These are phyloP conservation scores for Straminergon stramineum DNA, from an alignment of 225 moss, liverwort and hornwort genomes.

Conservation along the genomic window DNA sequence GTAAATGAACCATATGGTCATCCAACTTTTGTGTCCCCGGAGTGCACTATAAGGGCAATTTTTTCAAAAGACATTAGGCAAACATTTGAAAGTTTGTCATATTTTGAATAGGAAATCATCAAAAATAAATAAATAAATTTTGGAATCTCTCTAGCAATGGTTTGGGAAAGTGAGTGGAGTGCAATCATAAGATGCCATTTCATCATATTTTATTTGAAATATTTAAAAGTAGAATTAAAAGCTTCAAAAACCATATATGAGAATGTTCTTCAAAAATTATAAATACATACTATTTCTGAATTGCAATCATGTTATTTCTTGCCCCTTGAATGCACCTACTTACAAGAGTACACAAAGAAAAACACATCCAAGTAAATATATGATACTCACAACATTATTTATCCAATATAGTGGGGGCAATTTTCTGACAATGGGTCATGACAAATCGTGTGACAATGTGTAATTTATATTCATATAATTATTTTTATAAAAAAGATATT, in stretches of 20 bases:
- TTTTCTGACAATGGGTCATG: too few relatives aligned
- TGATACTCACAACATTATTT: background rate
- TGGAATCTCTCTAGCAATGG: background rate
- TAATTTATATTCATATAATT: too few relatives aligned
- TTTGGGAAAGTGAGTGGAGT: background rate
- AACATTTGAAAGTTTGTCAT: background rate
- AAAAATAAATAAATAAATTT: background rate
- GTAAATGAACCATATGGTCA: background rate
- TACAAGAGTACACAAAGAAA: accelerated
- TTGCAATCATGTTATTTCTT: background rate
- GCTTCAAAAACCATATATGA: background rate
- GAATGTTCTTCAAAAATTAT: background rate
- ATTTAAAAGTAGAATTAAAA: background rate
- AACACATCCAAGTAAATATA: background rate
- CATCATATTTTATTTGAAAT: background rate
- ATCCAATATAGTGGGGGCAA: accelerated
- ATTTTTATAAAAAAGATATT: too few relatives aligned
- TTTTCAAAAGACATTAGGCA: background rate
- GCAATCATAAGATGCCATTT: background rate
- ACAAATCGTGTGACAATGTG: too few relatives aligned
- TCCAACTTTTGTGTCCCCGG: background rate
- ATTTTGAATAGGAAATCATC: too few relatives aligned
- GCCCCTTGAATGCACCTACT: background rate
- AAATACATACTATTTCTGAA: background rate
- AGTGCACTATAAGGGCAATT: background rate